Conservation (phyloP, 495 filamentous ascomycete species). For the Hypoxylon perforatum region DNA sequence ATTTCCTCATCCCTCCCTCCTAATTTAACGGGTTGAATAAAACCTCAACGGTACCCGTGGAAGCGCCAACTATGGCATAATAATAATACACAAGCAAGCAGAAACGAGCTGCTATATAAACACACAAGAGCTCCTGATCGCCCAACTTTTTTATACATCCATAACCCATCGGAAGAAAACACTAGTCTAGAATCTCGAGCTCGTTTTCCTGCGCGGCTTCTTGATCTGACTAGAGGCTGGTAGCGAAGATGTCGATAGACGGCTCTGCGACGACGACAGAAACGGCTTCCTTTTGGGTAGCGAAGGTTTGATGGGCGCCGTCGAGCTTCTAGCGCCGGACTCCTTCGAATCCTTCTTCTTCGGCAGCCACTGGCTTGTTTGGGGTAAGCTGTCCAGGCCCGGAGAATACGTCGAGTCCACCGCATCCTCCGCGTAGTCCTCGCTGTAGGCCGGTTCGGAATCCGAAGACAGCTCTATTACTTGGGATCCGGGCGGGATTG, state of each 20-base stretch:
- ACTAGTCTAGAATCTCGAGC: constrained; percentile 26
- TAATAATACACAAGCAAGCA: too few relatives aligned
- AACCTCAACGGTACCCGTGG: too few relatives aligned
- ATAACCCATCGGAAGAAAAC: too few relatives aligned
- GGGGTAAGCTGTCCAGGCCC: constrained; percentile 31
- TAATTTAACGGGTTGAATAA: too few relatives aligned
- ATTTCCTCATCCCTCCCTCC: too few relatives aligned
- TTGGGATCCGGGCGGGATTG: constrained; percentile 51
- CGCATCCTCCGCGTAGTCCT: constrained; percentile 58
- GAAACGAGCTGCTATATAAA: too few relatives aligned
- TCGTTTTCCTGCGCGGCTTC: constrained; percentile 35
- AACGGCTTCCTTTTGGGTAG: constrained; percentile 8
- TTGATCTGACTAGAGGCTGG: constrained; percentile 9
- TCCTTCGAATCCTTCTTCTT: constrained; percentile 19
- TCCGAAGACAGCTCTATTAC: constrained; percentile 54
- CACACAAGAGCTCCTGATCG: too few relatives aligned
- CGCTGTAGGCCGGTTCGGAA: constrained; percentile 49
- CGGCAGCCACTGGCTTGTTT: constrained; percentile 40
- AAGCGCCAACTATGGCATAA: too few relatives aligned
- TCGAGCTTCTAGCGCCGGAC: constrained; percentile 9
- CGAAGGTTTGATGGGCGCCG: constrained; percentile 14
- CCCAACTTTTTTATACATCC: too few relatives aligned
- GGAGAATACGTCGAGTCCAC: constrained; percentile 53
- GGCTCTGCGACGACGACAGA: constrained; percentile 28
- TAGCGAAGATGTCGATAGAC: constrained; percentile 10